Evolutionary conservation across 2,329 filamentous ascomycete species (phyloP).

Genomic region (Exophiala lecanii-corni): DNA sequence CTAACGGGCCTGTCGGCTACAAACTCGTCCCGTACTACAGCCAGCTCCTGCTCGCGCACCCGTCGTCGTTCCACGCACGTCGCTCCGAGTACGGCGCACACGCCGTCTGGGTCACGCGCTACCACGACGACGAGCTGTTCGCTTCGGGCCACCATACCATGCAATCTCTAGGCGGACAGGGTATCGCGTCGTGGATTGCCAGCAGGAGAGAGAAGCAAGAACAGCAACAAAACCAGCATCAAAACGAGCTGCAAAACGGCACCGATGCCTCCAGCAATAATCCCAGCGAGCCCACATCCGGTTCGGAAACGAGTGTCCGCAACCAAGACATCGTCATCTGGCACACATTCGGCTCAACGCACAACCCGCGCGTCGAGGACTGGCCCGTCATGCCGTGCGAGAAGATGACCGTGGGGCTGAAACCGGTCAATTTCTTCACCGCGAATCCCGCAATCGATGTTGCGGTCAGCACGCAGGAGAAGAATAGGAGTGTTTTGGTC

Average conservation of each 20-base stretch:
- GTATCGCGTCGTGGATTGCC: constrained; percentile 43
- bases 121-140: constrained; percentile 49
- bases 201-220: constrained; percentile 36
- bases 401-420: constrained; percentile 28
- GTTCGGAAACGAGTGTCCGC: constrained; percentile 26
- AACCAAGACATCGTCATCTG: constrained; percentile 43
- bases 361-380: constrained; percentile 42
- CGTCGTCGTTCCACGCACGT: constrained; percentile 47
- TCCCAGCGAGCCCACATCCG: no score
- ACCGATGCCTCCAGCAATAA: constrained; percentile 20
- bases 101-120: constrained; percentile 52
- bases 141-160: constrained; percentile 54
- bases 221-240: no score
- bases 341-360: constrained; percentile 42
- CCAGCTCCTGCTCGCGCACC: constrained; percentile 53
- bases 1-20: constrained; percentile 50
- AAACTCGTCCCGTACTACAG: constrained; percentile 54
- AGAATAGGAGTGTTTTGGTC: constrained; percentile 21
- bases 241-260: no score
- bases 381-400: constrained; percentile 40
- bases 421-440: constrained; percentile 31
- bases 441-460: constrained; percentile 28
- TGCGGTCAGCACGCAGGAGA: constrained; percentile 22
- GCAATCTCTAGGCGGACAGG: constrained; percentile 46
- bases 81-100: constrained; percentile 54